Base-by-base conservation (phyloP, 2,329 filamentous ascomycete genomes). In the Knoxdaviesia capensis region DNA sequence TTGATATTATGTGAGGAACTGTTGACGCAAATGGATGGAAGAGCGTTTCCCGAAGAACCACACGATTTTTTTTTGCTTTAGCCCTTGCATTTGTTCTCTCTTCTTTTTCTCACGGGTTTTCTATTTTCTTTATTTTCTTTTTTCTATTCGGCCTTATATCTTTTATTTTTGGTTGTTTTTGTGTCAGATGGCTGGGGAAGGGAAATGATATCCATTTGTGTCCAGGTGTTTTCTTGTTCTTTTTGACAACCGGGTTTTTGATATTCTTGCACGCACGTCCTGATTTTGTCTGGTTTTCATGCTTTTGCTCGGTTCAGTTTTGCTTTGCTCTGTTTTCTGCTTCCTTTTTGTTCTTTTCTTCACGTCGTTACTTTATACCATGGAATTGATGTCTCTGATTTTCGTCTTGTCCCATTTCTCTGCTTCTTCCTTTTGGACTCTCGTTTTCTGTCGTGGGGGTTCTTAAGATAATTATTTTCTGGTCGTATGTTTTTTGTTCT, bases 1-100 rank as follows among this genome's bases (percentile, higher is more conserved):
- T 62, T 50, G 52, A 55, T 38, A 51, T 50, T 20, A 52, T 47
- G 42, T 48, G 38, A 43, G 20, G 20, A 20, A 20, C 20, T 20
- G 20, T 20, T 44, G 40, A 36, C 36, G 11, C 6, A 20, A 20
- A 3, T 20, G 2, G 20, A 20, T 3, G 20, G 20, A 20, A 20
- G 20, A 20, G 20, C 20, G 20, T 20, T 20, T 20, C 20, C 20
- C 20, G 20, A 20, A 20, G 20, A 20, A 20, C 2, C 20, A 20
- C n/a, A 33, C n/a, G 20, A 31, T 34, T 38, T 41, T 35, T 33
- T 35, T 39, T 31, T 34, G 42, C 37, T 28, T 41, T 34, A 29
- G 32, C 34, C 29, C n/a, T 38, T 33, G n/a, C 20, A 28, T 32
- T 36, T 31, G 33, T 43, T 11, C 31, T 43, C 37, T 7, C 31